Evolutionary conservation across 1,284 basidiomycete genomes (phyloP), one percentile per base, ranked within the genome.

Genomic region (Papiliotrema flavescens): DNA sequence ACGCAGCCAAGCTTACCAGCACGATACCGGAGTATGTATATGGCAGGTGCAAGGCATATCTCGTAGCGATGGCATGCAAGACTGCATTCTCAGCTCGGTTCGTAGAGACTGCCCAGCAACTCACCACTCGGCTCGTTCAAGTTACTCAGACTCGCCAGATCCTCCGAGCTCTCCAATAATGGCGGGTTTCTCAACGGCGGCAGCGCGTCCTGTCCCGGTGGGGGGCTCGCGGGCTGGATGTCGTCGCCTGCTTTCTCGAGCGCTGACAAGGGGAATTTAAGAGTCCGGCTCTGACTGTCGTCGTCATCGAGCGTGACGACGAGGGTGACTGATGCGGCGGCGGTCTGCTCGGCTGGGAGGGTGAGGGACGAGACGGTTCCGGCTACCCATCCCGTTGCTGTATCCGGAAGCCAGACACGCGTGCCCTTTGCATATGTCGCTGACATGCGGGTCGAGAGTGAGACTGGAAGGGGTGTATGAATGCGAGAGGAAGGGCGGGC

Each of bases 1-100:
- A 9, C n/a, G 14, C 36, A 14, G 26, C n/a, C 28, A 3, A 32
- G 63, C 81, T 59, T 42, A 73, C 73, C n/a, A 77, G 60, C 13
- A 77, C 75, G 68, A 98, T 98, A 66, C 96, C 96, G 60, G 91
- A 95, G 79, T 98, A 98, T 39, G 96, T 98, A 75, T 99, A 98
- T 67, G 98, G 98, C 74, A 90, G 90, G 73, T 96, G 92, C 66
- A 95, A 90, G 20, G 88, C 90, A 80, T 98, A 98, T 67, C 96
- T 87, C 75, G 95, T 96, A 40, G 90, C 85, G 67, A 98, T 98
- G 43, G 95, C 96, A 73, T 98, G 93, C 45, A 99, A 82, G 40
- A 98, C 95, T 93, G 28, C 26, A 23, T 41, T 11, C 5, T 54
- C 39, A 61, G 45, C 37, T n/a, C 43, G 13, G 36, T 36, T 49